Conservation (phyloP, 2,329 filamentous ascomycete species). For the Metarhizium guizhouense region DNA sequence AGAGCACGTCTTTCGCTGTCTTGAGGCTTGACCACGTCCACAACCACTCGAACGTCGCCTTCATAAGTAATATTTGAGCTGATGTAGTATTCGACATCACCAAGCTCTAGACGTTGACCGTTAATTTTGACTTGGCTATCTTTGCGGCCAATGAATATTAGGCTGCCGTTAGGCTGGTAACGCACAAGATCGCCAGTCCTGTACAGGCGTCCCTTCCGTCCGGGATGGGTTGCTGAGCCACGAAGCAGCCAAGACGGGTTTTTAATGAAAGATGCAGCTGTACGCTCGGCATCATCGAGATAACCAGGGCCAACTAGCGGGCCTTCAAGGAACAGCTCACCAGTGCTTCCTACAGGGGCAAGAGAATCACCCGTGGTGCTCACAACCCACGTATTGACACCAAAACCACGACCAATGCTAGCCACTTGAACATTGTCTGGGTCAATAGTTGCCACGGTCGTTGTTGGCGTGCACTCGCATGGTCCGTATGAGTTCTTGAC, state of each 20-base stretch:
- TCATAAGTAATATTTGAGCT: background rate
- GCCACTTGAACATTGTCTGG: background rate
- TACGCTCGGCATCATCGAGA: conserved; percentile 24
- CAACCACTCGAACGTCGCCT: background rate
- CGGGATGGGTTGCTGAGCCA: conserved; percentile 14
- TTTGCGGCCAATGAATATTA: conserved; percentile 11
- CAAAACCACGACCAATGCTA: conserved; percentile 7
- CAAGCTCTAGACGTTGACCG: conserved; percentile 14
- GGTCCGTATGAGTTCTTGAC: conserved; percentile 11
- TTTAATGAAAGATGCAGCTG: conserved; percentile 18
- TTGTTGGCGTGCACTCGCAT: background rate
- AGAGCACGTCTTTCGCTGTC: background rate
- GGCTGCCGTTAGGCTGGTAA: conserved; percentile 1
- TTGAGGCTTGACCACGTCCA: background rate
- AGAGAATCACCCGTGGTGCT: conserved; percentile 8
- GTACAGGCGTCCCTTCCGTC: conserved; percentile 11
- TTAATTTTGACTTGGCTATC: conserved; percentile 12
- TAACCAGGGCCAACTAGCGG: conserved; percentile 39
- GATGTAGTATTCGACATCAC: conserved; percentile 10
- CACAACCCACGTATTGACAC: conserved; percentile 12
- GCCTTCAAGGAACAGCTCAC: conserved; percentile 14
- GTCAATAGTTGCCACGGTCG: background rate
- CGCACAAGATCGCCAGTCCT: conserved; percentile 12
- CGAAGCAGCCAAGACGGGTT: conserved; percentile 1
- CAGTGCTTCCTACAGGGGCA: conserved; percentile 11